Evolutionary conservation across 805 yeast species (phyloP), one percentile per base, ranked within the genome.

Genomic region (Candida arabinofermentans): DNA sequence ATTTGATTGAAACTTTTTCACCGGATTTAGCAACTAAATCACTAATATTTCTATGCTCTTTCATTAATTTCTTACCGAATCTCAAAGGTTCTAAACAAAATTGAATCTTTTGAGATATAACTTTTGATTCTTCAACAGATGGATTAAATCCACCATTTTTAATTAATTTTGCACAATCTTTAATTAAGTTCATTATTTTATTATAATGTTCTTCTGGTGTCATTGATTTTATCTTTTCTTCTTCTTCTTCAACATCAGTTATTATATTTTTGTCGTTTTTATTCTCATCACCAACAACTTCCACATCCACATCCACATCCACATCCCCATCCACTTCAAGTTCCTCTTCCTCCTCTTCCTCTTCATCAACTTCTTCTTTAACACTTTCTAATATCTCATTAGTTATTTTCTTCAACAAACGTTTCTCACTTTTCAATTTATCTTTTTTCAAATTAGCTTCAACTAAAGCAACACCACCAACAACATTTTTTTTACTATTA

Each of bases 91-190:
- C 79, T 37, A 79, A 62, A 40, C 83, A 75, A 50, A 72, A 80
- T 44, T 79, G 80, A 10, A 81, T 72, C 58, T 80, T 83, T 35
- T 76, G 78, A 40, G 81, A 86, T 23, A 83, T 79, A 17, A 58
- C 58, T 33, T 74, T 78, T 7, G 86, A 83, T 40, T 77, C 83
- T 39, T 83, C 86, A 34, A 76, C 69, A 2, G 79, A 62, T 0
- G 84, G 75, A 34, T 71, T 67, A 8, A 64, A 56, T 1, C 68
- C 55, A n/a, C 45, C 37, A 1, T 61, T 61, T 44, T 69, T 67
- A 5, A 84, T 71, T 9, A 66, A 46, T 3, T 55, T 59, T 17
- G 74, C 69, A 54, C 91, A 84, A 31, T 67, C 55, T 42, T 64
- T 60, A 18, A 85, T 67, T 0, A 75, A 59, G 6, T 59, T 51